Percentiles rank a stretch among this genome's conserved stretches.
Conservation (phyloP, 352 stramenopile genomes). For the Phytopythium chamaehyphon region DNA sequence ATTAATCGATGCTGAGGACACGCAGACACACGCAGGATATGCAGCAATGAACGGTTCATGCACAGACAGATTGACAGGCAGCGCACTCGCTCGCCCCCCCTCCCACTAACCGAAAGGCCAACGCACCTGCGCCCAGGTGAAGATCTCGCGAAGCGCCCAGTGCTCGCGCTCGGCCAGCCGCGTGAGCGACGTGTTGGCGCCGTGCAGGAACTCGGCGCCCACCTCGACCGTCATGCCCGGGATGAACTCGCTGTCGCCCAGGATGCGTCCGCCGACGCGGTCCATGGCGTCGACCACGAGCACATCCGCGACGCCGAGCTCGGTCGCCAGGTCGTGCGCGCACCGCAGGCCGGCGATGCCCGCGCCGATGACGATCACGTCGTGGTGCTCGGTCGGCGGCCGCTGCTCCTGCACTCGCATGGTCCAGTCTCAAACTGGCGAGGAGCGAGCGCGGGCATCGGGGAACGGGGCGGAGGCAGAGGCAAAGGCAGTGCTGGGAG, state of each 20-base stretch:
- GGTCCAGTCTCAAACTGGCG: not conserved
- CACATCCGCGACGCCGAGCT: conserved; percentile 54
- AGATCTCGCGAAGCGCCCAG: conserved; percentile 75
- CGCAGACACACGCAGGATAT: conserved; percentile 1
- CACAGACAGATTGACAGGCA: not conserved
- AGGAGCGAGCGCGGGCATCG: too few relatives aligned
- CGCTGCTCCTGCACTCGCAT: not conserved
- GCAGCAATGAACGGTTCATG: too few relatives aligned
- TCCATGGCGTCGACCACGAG: conserved; percentile 70
- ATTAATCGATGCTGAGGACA: conserved; percentile 81
- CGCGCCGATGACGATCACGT: conserved; percentile 71
- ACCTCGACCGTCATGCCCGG: conserved; percentile 71
- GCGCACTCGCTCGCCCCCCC: not conserved
- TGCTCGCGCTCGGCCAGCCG: conserved; percentile 54
- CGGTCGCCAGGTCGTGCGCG: conserved; percentile 52
- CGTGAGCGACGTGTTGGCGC: conserved; percentile 75
- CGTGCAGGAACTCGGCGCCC: conserved; percentile 71
- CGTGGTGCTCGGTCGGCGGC: conserved; percentile 25
- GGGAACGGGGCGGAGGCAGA: not conserved
- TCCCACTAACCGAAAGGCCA: not conserved
- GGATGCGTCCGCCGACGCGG: conserved; percentile 62
- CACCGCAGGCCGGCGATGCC: conserved; percentile 65
- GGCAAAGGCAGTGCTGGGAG: not conserved
- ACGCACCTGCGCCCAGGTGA: conserved; percentile 83
- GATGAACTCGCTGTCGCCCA: conserved; percentile 58